Evolutionary conservation across 1,284 basidiomycete genomes (phyloP).

Genomic region (Athelia sp.): DNA sequence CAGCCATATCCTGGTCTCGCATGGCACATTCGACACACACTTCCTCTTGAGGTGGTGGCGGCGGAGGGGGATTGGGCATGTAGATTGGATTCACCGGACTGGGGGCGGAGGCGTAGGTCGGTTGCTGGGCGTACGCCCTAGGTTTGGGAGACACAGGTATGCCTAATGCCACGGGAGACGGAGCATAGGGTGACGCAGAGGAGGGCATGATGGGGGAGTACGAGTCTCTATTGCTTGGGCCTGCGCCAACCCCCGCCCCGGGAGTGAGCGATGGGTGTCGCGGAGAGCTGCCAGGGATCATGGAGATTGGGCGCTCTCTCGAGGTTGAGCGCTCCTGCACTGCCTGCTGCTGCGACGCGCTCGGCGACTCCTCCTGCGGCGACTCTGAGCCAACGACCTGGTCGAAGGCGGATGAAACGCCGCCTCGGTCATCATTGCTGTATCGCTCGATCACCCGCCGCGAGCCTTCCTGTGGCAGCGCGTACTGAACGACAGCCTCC

Average conservation of each 20-base stretch:
- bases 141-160: constrained; percentile 59
- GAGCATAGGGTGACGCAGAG: constrained; percentile 50
- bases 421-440: constrained; percentile 39
- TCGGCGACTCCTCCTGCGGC: constrained; percentile 10
- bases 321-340: constrained; percentile 19
- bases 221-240: constrained; percentile 20
- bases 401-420: constrained; percentile 8
- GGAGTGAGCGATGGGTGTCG: constrained; percentile 39
- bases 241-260: constrained; percentile 30
- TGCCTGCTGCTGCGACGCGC: constrained; percentile 15
- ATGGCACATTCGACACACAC: constrained; percentile 97
- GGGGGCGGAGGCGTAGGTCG: constrained; percentile 54
- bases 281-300: constrained; percentile 32
- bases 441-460: constrained; percentile 45
- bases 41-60: constrained; percentile 60
- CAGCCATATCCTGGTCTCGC: constrained; percentile 98
- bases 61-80: constrained; percentile 28
- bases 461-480: constrained; percentile 30
- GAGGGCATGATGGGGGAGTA: constrained; percentile 37
- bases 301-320: constrained; percentile 17
- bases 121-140: constrained; percentile 67
- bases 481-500: constrained; percentile 30
- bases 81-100: constrained; percentile 57
- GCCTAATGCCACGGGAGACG: constrained; percentile 25
- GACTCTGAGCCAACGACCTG: constrained; percentile 22